Base-by-base conservation (phyloP, 345 rosid species). In the Salix exigua region DNA sequence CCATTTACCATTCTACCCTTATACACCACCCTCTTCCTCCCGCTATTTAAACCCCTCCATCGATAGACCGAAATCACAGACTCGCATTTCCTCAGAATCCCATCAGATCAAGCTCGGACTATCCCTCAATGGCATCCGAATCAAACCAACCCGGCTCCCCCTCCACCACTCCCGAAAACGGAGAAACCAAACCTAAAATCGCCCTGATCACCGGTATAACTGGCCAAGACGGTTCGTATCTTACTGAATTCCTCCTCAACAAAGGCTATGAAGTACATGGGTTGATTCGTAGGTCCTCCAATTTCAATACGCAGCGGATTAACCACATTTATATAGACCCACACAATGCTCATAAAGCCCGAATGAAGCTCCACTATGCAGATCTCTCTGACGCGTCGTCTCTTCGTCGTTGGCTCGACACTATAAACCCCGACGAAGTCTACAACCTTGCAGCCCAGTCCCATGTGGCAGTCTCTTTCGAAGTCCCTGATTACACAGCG, bases 311-410 rank as follows among this genome's bases (percentile, higher is more conserved):
- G 72, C 97, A 95, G 82, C 97, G 98, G 10, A 88, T 95, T 79
- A 89, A 93, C 76, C 97, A 95, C 85, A 95, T 95, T 90, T 95
- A 95, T 86, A 86, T 95, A 72, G 99, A 95, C 61, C 99, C 99
- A 0, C 99, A 95, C 87, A 93, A 95, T 79, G 83, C 85, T 72
- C 85, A 92, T 85, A 94, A 90, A 81, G 96, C 98, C 62, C 86
- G 76, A 31, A 92, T 92, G 97, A 92, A 92, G 90, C 96, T 92
- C 78, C 97, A 92, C 80, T 92, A 92, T 73, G 96, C 89, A 42
- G 97, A 92, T 83, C 97, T 92, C 82, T 55, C 87, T 51, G 96
- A 91, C 76, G 96, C 99, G 26, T 95, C 99, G 75, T 95, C 98
- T 0, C 97, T 95, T 79, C 97, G 98, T 44, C 94, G 99, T 60